phyloP scores from a whole-genome alignment of 805 yeast species.

The Wickerhamomyces strasburgensis region DNA sequence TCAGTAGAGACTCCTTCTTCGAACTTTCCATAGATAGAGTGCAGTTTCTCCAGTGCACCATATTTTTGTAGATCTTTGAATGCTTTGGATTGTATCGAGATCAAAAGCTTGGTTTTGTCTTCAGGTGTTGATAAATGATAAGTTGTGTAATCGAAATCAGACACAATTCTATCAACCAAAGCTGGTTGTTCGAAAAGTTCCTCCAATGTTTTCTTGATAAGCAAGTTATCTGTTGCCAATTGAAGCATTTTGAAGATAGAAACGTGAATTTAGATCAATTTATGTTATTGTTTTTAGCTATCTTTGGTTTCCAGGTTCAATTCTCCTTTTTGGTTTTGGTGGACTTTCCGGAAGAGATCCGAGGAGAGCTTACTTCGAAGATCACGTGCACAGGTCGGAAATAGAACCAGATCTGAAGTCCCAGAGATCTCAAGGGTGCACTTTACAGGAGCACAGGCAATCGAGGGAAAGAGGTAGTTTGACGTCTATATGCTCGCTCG shows the following conservation, averaged over 20 bases:
- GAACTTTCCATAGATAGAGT: conserved; percentile 43
- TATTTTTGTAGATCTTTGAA: conserved; percentile 68
- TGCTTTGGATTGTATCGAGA: conserved; percentile 71
- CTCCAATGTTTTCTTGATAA: conserved; percentile 73
- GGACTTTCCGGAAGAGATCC: background rate
- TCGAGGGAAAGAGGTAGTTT: no score
- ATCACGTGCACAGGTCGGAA: no score
- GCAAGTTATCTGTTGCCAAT: conserved; percentile 76
- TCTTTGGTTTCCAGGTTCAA: background rate
- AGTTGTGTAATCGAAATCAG: conserved; percentile 95
- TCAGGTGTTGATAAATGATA: conserved; percentile 91
- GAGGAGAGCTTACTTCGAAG: no score
- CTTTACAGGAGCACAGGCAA: no score
- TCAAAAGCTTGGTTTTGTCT: conserved; percentile 54
- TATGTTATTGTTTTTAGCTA: background rate
- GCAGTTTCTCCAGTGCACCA: conserved; percentile 54
- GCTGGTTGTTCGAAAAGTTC: conserved; percentile 58
- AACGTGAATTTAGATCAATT: background rate
- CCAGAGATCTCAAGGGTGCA: no score
- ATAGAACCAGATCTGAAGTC: no score
- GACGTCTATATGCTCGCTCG: no score
- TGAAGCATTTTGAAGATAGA: conserved; percentile 57
- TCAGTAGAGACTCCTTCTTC: conserved; percentile 44
- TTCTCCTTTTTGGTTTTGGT: background rate
- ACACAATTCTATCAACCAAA: conserved; percentile 76